Percentiles rank a stretch among this genome's conserved stretches.
Evolutionary conservation across 2,329 filamentous ascomycete genomes (phyloP).

Genomic region (Curvularia spicifera): DNA sequence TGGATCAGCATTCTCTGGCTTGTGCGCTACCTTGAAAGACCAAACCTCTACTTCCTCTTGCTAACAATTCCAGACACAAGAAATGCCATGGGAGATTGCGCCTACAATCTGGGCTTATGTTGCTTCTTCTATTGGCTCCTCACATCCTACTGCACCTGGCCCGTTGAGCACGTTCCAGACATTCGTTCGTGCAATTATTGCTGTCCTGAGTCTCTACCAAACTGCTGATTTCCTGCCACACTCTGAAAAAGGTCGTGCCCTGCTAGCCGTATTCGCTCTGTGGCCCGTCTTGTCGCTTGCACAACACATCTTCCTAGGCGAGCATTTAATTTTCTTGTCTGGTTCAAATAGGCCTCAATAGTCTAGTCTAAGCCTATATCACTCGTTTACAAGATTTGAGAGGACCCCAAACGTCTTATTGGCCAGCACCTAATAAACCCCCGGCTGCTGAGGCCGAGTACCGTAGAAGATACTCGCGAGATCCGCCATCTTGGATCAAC

Average conservation of each 20-base stretch:
- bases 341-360: not conserved
- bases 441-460: conserved; percentile 49
- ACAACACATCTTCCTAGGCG: not conserved
- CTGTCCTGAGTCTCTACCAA: not conserved
- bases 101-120: conserved; percentile 5
- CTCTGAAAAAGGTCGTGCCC: not conserved
- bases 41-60: not conserved
- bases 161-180: not conserved
- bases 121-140: not conserved
- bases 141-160: not conserved
- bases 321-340: not conserved
- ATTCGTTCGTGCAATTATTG: not conserved
- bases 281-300: conserved; percentile 6
- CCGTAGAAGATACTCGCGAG: conserved; percentile 50
- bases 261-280: not conserved
- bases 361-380: not conserved
- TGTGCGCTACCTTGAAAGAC: not conserved
- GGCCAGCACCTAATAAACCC: conserved; percentile 48
- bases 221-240: conserved; percentile 1
- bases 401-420: conserved; percentile 37
- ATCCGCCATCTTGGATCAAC: conserved; percentile 57
- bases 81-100: conserved; percentile 7
- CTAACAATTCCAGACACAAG: conserved; percentile 1
- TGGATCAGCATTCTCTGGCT: conserved; percentile 8
- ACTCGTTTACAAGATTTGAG: conserved; percentile 1